Base-by-base conservation (phyloP, 306 rosid species). In the Heteromeles arbutifolia region DNA sequence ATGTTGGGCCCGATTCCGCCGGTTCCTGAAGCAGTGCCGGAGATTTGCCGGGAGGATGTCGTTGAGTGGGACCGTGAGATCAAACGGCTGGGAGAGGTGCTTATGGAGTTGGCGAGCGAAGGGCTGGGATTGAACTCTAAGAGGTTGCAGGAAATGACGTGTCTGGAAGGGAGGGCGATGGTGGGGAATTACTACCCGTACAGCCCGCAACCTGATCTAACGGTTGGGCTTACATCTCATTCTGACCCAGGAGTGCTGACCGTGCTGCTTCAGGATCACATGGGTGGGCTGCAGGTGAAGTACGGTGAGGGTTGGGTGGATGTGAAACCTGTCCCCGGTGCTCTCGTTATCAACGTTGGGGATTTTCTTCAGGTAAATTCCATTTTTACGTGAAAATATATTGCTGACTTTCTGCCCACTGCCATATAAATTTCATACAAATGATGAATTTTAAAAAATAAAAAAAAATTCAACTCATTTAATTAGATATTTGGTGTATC, bases 251-350 rank as follows among this genome's bases (percentile, higher is more conserved):
- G 96, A 56, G 85, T 65, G 1, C 61, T 93, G 29, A 86, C 96
- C 41, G 72, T 91, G 61, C 6, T 93, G 68, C 75, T 89, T 69
- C 97, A 93, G 84, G 97, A 90, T 67, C 95, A 88, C 21, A 79
- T 89, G 4, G 97, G 97, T 2, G 98, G 98, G 18, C 85, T 93
- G 86, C 96, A 93, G 90, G 85, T 91, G 54, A 80, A 83, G 80
- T 73, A 70, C 65, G 48, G 69, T 28, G 85, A 78, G 1, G 88
- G 68, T 9, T 93, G 98, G 98, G 56, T 88, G 45, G 90, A 91
- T 66, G 97, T 93, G 22, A 86, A 83, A 41, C 93, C 96, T 5
- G 64, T 77, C 4, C 91, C 88, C 29, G 92, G 88, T 4, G 93
- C 97, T 70, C 82, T 93, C 66, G 97, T 93, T 9, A 76, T 93